Base-by-base conservation (phyloP, 2,329 filamentous ascomycete species). In the Pseudogymnoascus sp. region DNA sequence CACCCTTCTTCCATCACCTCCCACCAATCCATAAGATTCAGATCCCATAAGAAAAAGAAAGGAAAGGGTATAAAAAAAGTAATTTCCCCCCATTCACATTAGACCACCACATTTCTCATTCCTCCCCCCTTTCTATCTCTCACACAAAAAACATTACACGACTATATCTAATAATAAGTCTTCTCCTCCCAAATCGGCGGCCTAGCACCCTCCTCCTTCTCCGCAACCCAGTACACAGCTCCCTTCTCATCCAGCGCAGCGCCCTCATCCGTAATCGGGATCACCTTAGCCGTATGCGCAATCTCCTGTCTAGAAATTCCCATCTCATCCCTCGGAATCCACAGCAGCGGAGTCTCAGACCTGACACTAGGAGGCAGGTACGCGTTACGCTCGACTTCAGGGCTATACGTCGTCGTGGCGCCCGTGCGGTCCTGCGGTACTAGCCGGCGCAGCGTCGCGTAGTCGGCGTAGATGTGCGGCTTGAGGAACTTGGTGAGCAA, bases 251-350 rank as follows among this genome's bases (percentile, higher is more conserved):
- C 81, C 61, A 93, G 76, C 60, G 77, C 82, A 50, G 88, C 88
- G 17, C 87, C 88, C 68, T 91, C 88, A 68, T 96, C 91, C 0
- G 89, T 93, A 67, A 96, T 93, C 1, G 87, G 84, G 31, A 91
- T 89, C 33, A 90, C 82, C 70, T 83, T 84, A 68, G 79, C 79
- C 0, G 89, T 89, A 69, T 95, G 89, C 11, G 80, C 80, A 62
- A 95, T 80, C 75, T 96, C 92, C 73, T 96, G 89, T 69, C 81
- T 81, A 62, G 87, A 91, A 44, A 96, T 83, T 9, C 91, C 89
- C 23, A 86, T 83, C 1, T 82, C 76, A 70, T 96, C 92, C 64
- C 84, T 80, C 0, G 92, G 91, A 63, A 96, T 89, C 92, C 92
- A 96, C n/a, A 96, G 79, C 31, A 91, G 77, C 1, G 90, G 89